Conservation (phyloP, 192 early-diverging fungal genomes). For the Kappamyces sp. region DNA sequence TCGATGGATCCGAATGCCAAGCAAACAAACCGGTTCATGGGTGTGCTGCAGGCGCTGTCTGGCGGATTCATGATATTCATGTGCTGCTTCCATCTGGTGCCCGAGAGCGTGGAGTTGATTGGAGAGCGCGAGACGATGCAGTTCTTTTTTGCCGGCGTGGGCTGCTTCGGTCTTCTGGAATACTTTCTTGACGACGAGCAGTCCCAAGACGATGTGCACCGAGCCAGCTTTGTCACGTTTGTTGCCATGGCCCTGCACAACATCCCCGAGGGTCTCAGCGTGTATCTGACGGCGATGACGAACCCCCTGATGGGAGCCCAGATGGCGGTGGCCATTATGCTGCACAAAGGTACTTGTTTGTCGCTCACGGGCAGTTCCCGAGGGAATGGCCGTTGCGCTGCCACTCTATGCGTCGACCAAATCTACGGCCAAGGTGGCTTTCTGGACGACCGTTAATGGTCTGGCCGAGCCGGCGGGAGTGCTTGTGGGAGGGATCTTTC, state of each 20-base stretch:
- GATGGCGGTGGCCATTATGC: slow-evolving; percentile 35
- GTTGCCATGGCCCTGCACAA: slow-evolving; percentile 40
- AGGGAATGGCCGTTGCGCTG: slow-evolving; percentile 49
- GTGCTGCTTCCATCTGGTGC: slow-evolving; percentile 42
- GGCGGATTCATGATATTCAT: slow-evolving; percentile 44
- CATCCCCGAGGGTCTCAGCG: slow-evolving; percentile 42
- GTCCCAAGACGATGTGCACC: background rate
- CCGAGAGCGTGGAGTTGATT: slow-evolving; percentile 32
- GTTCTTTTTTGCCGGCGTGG: slow-evolving; percentile 44
- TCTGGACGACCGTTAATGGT: slow-evolving; percentile 39
- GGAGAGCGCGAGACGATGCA: slow-evolving; percentile 30
- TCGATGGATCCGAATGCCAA: no score
- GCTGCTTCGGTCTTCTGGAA: slow-evolving; percentile 32
- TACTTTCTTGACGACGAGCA: slow-evolving; percentile 16
- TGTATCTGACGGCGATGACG: slow-evolving; percentile 39
- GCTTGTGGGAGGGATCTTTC: slow-evolving; percentile 27
- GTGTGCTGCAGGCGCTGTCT: slow-evolving; percentile 36
- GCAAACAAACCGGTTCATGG: slow-evolving; percentile 32
- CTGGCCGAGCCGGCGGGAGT: slow-evolving; percentile 40
- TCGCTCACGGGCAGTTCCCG: slow-evolving; percentile 1
- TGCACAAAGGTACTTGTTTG: slow-evolving; percentile 36
- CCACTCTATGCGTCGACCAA: slow-evolving; percentile 38
- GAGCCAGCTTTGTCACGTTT: slow-evolving; percentile 39
- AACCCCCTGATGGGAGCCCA: slow-evolving; percentile 34
- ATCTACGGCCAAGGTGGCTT: slow-evolving; percentile 24